phyloP scores from a whole-genome alignment of 148 eudicot genomes.

The Pharnaceum exiguum region DNA sequence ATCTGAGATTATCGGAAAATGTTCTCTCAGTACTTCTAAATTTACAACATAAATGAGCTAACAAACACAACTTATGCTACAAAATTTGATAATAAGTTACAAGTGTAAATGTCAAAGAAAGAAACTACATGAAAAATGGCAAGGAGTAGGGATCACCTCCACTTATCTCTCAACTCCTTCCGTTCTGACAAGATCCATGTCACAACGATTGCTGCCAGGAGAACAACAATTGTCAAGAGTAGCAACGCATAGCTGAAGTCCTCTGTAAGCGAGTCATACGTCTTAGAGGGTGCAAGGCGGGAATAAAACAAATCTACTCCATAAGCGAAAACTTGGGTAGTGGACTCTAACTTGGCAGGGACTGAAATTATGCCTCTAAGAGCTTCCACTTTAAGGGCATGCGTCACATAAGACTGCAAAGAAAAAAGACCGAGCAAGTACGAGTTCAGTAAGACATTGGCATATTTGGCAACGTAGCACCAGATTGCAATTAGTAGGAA shows the following conservation, averaged over 20 bases:
- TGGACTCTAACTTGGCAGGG: conserved; percentile 95
- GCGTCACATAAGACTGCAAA: conserved; percentile 83
- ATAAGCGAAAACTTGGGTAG: conserved; percentile 78
- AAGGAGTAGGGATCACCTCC: conserved; percentile 51
- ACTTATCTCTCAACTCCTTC: conserved; percentile 89
- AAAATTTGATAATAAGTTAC: conserved; percentile 32
- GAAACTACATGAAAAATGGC: conserved; percentile 10
- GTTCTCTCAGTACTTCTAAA: conserved; percentile 15
- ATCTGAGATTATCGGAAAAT: background rate
- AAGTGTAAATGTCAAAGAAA: background rate
- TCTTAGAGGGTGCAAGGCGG: conserved; percentile 82
- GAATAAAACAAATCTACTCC: conserved; percentile 88
- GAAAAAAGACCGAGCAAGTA: too few species aligned
- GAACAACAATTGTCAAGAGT: conserved; percentile 79
- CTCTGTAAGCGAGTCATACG: conserved; percentile 91
- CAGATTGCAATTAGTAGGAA: background rate
- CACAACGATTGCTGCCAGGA: conserved; percentile 69
- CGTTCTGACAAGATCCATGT: conserved; percentile 93
- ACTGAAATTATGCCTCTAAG: conserved; percentile 75
- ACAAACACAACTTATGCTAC: conserved; percentile 14
- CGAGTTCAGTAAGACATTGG: background rate
- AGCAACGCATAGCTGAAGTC: conserved; percentile 96
- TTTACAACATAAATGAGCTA: conserved; percentile 24
- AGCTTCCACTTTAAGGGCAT: conserved; percentile 86
- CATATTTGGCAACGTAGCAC: background rate